A percentile compares a stretch with the other conserved stretches of the same genome.
Conservation (phyloP, 2,329 filamentous ascomycete genomes). For the Cercospora zeae-maydis region DNA sequence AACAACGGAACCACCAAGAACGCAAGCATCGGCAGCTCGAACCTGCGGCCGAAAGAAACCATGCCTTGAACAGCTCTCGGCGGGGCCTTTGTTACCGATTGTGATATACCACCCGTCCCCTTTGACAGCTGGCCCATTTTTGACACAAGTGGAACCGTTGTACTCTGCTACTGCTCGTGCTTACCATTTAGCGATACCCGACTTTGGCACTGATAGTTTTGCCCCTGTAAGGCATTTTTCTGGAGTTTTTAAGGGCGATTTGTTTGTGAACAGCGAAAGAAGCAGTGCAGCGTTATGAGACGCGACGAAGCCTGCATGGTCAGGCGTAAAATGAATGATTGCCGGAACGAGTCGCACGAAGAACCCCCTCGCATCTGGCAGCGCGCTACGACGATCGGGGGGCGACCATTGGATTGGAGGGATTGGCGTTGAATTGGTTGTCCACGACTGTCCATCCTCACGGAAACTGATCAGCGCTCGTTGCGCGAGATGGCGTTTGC, state of each 20-base stretch:
- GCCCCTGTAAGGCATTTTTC: background rate
- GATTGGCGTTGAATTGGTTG: background rate
- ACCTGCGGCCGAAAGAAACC: conserved; percentile 46
- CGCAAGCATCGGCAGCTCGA: conserved; percentile 42
- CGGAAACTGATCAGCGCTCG: background rate
- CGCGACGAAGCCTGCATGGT: conserved; percentile 26
- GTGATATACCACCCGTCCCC: background rate
- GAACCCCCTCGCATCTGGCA: background rate
- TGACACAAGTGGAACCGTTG: conserved; percentile 13
- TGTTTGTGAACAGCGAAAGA: background rate
- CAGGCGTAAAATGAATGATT: conserved; percentile 9
- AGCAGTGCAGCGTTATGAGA: conserved; percentile 24
- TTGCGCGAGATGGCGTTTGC: background rate
- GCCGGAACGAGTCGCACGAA: background rate
- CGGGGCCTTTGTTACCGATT: background rate
- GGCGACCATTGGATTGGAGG: background rate
- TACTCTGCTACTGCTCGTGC: conserved; percentile 18
- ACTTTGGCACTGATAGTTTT: conserved; percentile 22
- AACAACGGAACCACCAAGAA: conserved; percentile 45
- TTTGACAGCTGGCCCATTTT: background rate
- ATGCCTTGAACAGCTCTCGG: conserved; percentile 12
- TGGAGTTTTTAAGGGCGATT: conserved; percentile 15
- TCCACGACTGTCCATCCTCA: background rate
- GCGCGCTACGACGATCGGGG: background rate
- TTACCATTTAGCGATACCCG: conserved; percentile 28